Evolutionary conservation across 2,329 filamentous ascomycete genomes (phyloP).

Genomic region (Hypoxylon sp.): DNA sequence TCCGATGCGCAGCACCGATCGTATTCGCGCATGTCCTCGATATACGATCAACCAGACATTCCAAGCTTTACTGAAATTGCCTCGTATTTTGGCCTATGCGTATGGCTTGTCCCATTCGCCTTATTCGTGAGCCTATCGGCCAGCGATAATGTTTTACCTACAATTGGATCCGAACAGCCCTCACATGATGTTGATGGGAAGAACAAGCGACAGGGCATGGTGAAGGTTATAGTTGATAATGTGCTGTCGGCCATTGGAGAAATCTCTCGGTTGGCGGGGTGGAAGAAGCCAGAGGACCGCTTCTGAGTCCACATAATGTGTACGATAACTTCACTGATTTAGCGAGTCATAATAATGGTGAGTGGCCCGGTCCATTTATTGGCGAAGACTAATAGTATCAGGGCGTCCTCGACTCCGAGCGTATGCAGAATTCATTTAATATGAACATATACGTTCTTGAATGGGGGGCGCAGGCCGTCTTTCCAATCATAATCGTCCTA

Average conservation of each 20-base stretch:
- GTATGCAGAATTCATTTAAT: slow-evolving; percentile 13
- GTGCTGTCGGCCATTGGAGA: slow-evolving; percentile 68
- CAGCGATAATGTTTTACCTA: slow-evolving; percentile 94
- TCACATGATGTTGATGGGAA: slow-evolving; percentile 62
- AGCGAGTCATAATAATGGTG: slow-evolving; percentile 18
- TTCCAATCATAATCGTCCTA: slow-evolving; percentile 2
- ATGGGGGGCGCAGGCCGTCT: slow-evolving; percentile 6
- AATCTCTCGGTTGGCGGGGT: slow-evolving; percentile 58
- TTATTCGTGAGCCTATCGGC: slow-evolving; percentile 95
- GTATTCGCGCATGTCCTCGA: slow-evolving; percentile 70
- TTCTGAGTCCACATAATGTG: slow-evolving; percentile 49
- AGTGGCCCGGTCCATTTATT: slow-evolving; percentile 3
- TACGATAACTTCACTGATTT: slow-evolving; percentile 13
- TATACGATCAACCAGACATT: slow-evolving; percentile 74
- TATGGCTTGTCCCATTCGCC: slow-evolving; percentile 96
- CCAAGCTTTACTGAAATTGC: slow-evolving; percentile 95
- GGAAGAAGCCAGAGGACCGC: slow-evolving; percentile 59
- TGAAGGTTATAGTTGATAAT: slow-evolving; percentile 75
- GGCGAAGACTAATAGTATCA: slow-evolving; percentile 22
- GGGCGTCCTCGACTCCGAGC: slow-evolving; percentile 2
- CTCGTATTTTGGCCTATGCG: slow-evolving; percentile 94
- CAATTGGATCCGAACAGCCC: slow-evolving; percentile 83
- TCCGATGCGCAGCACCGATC: slow-evolving; percentile 73
- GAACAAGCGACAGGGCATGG: slow-evolving; percentile 73
- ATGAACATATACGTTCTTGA: slow-evolving; percentile 13